Evolutionary conservation across 441 rosid genomes (phyloP).

Genomic region (Syzygium malaccense): DNA sequence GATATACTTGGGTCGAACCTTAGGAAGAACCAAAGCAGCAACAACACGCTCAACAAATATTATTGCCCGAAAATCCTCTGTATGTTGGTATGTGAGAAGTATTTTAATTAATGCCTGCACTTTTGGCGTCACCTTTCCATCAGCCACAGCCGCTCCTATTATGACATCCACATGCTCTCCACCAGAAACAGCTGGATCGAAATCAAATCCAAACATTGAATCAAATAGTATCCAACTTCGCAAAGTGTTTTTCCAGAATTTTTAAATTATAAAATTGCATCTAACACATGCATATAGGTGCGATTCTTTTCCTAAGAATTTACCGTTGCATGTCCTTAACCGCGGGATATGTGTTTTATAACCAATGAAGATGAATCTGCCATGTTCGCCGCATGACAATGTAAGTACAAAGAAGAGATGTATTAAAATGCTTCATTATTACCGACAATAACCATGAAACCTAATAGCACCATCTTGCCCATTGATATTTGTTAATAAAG

Average conservation of each 20-base stretch:
- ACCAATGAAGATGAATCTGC: not conserved
- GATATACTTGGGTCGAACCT: conserved; percentile 36
- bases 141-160: conserved; percentile 99
- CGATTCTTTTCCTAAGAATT: not conserved
- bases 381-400: not conserved
- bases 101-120: conserved; percentile 87
- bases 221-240: not conserved
- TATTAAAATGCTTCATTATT: not conserved
- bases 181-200: conserved; percentile 86
- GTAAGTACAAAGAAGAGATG: not conserved
- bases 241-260: not conserved
- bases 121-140: conserved; percentile 99
- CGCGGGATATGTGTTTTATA: not conserved
- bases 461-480: not conserved
- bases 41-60: conserved; percentile 99
- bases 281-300: not conserved
- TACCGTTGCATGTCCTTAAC: not conserved
- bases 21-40: conserved; percentile 97
- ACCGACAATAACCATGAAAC: not conserved
- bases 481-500: not conserved
- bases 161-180: conserved; percentile 97
- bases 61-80: conserved; percentile 97
- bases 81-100: conserved; percentile 84
- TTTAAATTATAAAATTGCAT: not conserved
- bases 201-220: conserved; percentile 10